phyloP scores from a whole-genome alignment of 1,139 yeast species.

The Sugiyamaella japonica region DNA sequence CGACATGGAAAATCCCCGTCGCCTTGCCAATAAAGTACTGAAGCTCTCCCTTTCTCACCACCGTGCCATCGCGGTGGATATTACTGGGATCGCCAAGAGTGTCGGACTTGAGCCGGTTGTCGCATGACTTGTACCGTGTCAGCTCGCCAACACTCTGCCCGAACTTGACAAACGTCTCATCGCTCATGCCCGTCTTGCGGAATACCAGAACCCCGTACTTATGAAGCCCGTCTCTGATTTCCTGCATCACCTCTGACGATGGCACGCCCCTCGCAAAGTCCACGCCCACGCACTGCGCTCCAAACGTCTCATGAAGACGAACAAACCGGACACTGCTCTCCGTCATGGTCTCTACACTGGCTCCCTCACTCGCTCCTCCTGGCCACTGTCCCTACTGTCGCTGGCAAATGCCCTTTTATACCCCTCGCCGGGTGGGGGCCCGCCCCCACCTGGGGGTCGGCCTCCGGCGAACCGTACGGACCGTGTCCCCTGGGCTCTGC shows the following conservation, averaged over 20 bases:
- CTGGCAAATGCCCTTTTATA: no score
- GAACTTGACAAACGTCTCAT: slow-evolving; percentile 15
- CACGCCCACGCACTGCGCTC: slow-evolving; percentile 17
- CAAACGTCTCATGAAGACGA: slow-evolving; percentile 19
- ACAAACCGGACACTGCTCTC: slow-evolving; percentile 5
- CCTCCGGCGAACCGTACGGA: background rate
- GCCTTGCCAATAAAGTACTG: slow-evolving; percentile 19
- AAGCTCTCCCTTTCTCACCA: slow-evolving; percentile 16
- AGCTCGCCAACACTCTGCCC: slow-evolving; percentile 9
- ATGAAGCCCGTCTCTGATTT: slow-evolving; percentile 14
- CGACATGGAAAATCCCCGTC: slow-evolving; percentile 21
- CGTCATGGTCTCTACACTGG: slow-evolving; percentile 5
- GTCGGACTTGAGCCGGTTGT: slow-evolving; percentile 14
- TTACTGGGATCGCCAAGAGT: slow-evolving; percentile 18
- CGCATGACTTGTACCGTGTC: background rate
- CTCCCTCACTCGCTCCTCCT: background rate
- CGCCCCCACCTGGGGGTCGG: background rate
- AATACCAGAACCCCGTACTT: slow-evolving; percentile 16
- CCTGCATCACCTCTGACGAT: slow-evolving; percentile 9
- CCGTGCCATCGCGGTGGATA: slow-evolving; percentile 16
- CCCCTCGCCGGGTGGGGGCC: no score
- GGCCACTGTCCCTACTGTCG: no score
- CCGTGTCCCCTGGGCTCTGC: background rate
- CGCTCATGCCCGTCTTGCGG: slow-evolving; percentile 18
- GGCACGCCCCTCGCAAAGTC: slow-evolving; percentile 15